Base-by-base conservation (phyloP, 1,284 basidiomycete species). In the Irpex rosettiformis region DNA sequence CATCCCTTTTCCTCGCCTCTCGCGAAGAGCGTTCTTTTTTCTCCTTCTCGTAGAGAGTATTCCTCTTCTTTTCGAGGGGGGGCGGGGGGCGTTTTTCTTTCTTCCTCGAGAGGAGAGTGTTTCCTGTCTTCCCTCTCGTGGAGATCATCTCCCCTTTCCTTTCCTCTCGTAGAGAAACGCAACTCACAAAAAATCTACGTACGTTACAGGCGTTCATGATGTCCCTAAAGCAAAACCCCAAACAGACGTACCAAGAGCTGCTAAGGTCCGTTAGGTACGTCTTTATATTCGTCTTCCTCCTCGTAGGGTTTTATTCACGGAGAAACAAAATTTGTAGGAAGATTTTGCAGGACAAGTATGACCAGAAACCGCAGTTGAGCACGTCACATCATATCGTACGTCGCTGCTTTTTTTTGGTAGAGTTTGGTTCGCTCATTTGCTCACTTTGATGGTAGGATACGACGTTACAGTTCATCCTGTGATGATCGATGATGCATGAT, bases 321-420 rank as follows among this genome's bases (percentile, higher is more conserved):
- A 6, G 10, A 8, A n/a, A 6, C 7, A n/a, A 22, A 16, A 53
- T 40, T 49, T 43, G 54, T 55, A 81, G 80, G 54, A 70, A 73
- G 13, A 81, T 88, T 60, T 72, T 90, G 52, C 73, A 77, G 56
- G 78, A 79, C 48, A 80, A 84, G 67, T 95, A 88, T 69, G 82
- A 80, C 60, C 93, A 95, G 78, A 91, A 86, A 69, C 91, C 93
- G 1, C 93, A 90, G 70, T 69, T 91, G 6, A 85, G 86, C 3
- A 86, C 84, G 59, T 89, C 89, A 8, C 88, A 91, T 65, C 81
- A 75, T 13, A 87, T 91, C 59, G 89, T 89, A 62, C 56, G 66
- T 66, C n/a, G 40, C 29, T 21, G 27, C 21, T 4, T 22, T 18
- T 43, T 24, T 25, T 8, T 52, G 18, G 3, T 7, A 3, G 2